Evolutionary conservation across 345 rosid species (phyloP).

Genomic region (Melaleuca quinquenervia): DNA sequence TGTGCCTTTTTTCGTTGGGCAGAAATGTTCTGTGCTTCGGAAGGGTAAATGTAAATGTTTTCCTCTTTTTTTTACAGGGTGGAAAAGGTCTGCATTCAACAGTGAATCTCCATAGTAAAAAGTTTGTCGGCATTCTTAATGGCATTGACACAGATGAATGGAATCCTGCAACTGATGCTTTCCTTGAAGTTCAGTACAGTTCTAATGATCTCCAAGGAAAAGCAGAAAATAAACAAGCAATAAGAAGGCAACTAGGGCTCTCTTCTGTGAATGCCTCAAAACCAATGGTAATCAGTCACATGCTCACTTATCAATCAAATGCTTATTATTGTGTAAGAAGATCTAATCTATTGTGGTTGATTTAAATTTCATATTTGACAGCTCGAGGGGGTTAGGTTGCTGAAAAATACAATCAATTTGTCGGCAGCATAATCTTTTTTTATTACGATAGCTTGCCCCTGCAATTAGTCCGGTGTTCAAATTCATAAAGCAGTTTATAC

Average conservation of each 20-base stretch:
- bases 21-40: background rate
- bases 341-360: background rate
- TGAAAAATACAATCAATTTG: background rate
- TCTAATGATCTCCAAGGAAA: constrained; percentile 81
- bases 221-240: constrained; percentile 62
- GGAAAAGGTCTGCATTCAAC: constrained; percentile 89
- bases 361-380: background rate
- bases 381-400: background rate
- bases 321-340: background rate
- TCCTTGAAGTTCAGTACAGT: constrained; percentile 68
- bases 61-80: constrained; percentile 37
- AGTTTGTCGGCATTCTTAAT: constrained; percentile 82
- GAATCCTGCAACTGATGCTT: constrained; percentile 87
- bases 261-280: constrained; percentile 48
- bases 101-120: constrained; percentile 69
- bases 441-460: background rate
- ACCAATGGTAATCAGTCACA: constrained; percentile 52
- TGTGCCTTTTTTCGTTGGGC: background rate
- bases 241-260: constrained; percentile 72
- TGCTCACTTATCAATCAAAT: background rate
- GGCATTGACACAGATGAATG: constrained; percentile 91
- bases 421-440: background rate
- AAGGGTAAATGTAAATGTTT: background rate
- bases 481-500: background rate
- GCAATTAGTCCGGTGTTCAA: background rate